phyloP scores from a whole-genome alignment of 2,329 filamentous ascomycete species.

The Phaeoacremonium minimum region DNA sequence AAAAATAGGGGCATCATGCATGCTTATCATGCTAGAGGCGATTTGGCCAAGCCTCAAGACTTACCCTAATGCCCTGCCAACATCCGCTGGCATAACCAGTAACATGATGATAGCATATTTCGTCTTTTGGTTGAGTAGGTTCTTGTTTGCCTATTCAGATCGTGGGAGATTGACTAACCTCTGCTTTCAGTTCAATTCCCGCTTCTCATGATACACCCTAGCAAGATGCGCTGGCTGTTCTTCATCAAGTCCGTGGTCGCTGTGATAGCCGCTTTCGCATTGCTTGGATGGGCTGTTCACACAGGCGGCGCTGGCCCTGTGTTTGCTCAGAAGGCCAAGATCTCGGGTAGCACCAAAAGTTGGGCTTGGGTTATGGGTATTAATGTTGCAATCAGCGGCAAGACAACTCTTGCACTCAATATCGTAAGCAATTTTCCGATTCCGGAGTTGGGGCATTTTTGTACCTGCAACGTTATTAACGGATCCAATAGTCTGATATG shows the following conservation, averaged over 20 bases:
- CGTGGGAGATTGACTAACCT: neutral
- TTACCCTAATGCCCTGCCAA: constrained; percentile 32
- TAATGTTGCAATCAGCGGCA: constrained; percentile 43
- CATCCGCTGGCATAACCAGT: constrained; percentile 23
- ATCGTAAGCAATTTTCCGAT: too few relatives aligned
- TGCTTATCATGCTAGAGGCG: constrained; percentile 24
- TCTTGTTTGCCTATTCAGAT: neutral
- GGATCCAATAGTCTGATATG: constrained; percentile 23
- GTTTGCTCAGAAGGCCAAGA: constrained; percentile 13
- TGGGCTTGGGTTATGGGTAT: constrained; percentile 37
- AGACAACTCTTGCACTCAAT: constrained; percentile 44
- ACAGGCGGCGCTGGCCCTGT: constrained; percentile 12
- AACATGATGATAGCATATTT: constrained; percentile 37
- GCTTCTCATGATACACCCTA: constrained; percentile 35
- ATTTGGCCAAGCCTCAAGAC: constrained; percentile 33
- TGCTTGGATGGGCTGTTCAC: constrained; percentile 9
- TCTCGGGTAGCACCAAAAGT: constrained; percentile 33
- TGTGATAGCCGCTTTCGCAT: constrained; percentile 7
- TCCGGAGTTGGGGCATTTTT: too few relatives aligned
- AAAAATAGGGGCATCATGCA: constrained; percentile 8
- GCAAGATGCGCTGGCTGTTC: constrained; percentile 36
- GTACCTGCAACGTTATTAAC: too few relatives aligned
- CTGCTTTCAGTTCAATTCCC: constrained; percentile 26
- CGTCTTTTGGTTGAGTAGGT: constrained; percentile 35
- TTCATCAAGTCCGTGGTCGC: constrained; percentile 36